These are phyloP conservation scores for Ulota crispa DNA, from an alignment of 225 moss, liverwort and hornwort species.

Conservation along the genomic window DNA sequence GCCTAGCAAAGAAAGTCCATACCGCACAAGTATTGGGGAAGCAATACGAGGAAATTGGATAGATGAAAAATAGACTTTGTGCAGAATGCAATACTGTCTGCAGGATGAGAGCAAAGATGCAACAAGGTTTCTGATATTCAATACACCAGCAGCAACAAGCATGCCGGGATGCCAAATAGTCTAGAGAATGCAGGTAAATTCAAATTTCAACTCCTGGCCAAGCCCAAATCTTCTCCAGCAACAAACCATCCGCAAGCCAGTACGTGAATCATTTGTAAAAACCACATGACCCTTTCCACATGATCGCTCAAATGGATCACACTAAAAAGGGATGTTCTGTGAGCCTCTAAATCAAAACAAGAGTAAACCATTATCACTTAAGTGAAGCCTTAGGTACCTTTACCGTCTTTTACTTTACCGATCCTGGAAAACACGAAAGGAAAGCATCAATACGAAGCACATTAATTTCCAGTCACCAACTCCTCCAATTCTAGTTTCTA, in stretches of 20 bases:
- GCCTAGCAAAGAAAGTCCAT: too few species aligned
- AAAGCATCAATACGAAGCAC: not conserved
- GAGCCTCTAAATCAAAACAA: constrained; percentile 1
- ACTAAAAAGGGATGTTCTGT: not conserved
- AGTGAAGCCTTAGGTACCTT: constrained; percentile 28
- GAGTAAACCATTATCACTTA: not conserved
- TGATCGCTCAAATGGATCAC: constrained; percentile 3
- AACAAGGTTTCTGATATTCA: constrained; percentile 3
- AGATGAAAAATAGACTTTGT: too few species aligned
- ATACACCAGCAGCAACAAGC: constrained; percentile 12
- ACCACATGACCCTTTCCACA: not conserved
- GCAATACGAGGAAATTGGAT: too few species aligned
- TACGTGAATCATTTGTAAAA: constrained; percentile 1
- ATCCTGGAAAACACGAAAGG: constrained; percentile 31
- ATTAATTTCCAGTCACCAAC: not conserved
- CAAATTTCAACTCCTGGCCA: not conserved
- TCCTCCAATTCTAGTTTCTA: not conserved
- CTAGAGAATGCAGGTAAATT: constrained; percentile 1
- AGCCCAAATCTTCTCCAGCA: constrained; percentile 1
- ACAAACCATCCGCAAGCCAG: not conserved
- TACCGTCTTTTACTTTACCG: constrained; percentile 53
- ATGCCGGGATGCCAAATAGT: not conserved
- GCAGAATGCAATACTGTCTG: too few species aligned
- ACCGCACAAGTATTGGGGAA: too few species aligned
- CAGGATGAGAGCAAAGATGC: not conserved